Evolutionary conservation across 805 yeast genomes (phyloP).

Genomic region (Priceomyces haplophilus): DNA sequence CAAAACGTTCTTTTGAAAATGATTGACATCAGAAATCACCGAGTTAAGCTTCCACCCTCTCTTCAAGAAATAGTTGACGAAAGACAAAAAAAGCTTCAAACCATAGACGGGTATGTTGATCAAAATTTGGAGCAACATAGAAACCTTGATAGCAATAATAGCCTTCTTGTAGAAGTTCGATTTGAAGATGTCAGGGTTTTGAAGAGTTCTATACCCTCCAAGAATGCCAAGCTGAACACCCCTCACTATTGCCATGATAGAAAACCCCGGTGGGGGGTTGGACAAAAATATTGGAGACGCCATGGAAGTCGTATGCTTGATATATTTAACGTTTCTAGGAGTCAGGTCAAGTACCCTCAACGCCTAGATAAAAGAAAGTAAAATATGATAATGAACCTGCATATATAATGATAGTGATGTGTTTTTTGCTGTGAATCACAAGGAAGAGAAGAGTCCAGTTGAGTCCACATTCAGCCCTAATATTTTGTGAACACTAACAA

Average conservation of each 20-base stretch:
- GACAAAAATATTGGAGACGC: conserved; percentile 60
- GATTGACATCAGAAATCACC: conserved; percentile 16
- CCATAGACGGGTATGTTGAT: conserved; percentile 7
- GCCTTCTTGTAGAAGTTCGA: conserved; percentile 35
- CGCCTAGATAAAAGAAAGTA: no score
- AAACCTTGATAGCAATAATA: conserved; percentile 29
- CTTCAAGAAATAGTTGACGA: conserved; percentile 6
- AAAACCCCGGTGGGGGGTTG: conserved; percentile 54
- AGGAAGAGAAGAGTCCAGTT: no score
- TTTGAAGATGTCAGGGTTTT: conserved; percentile 39
- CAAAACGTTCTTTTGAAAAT: conserved; percentile 35
- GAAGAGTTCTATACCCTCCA: conserved; percentile 47
- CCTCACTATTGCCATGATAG: conserved; percentile 45
- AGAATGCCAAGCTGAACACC: conserved; percentile 53
- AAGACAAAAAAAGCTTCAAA: conserved; percentile 13
- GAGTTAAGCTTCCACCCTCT: conserved; percentile 8
- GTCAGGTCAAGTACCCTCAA: background rate
- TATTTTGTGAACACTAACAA: no score
- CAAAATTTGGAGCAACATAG: conserved; percentile 34
- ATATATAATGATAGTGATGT: no score
- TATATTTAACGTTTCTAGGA: background rate
- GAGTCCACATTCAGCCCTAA: no score
- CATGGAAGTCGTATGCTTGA: conserved; percentile 28
- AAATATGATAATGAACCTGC: no score
- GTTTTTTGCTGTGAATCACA: no score